Evolutionary conservation across 257 asterid species (phyloP), one percentile per base, ranked within the genome.

Genomic region (Plectranthus barbatus): DNA sequence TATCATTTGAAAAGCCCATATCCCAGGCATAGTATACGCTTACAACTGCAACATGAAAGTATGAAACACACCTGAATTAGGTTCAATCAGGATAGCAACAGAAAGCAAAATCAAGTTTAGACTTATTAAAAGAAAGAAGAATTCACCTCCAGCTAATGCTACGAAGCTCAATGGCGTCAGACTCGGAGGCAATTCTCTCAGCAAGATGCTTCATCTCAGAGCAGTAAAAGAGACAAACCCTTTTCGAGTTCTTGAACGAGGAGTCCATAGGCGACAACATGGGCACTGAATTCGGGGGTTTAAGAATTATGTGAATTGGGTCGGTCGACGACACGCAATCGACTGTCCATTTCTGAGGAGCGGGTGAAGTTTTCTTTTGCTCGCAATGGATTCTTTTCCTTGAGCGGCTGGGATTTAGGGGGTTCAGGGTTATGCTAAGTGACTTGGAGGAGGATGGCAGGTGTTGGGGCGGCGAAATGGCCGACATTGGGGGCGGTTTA

Each of bases 141-240:
- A 42, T 2, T 4, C 73, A 93, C 99, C 95, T 85, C 99, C 99
- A 93, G 62, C 68, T 84, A 64, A 93, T 84, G 77, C 68, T 79
- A 1, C 97, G 95, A 50, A 90, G 96, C 80, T 93, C 97, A 78
- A 93, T 83, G 63, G 88, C 77, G 66, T 93, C 99, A 66, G 94
- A 87, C 47, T 90, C 84, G 8, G 90, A 67, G 14, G 97, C 97
- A 13, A 93, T 84, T 33, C 97, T 74, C 9, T 72, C 73, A 2
- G 99, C 99, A 2, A 93, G 92, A 64, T 74, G 87, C 85, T 83
- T 80, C 97, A 90, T 90, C 64, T 93, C 97, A 11, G 94, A 61
- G 74, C 94, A 90, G 74, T 87, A 76, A 64, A 87, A 93, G 15
- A 93, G 86, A 49, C 88, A 87, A 7, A 93, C 84, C 77, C 76